Percentiles rank a stretch among this genome's conserved stretches.
phyloP scores from a whole-genome alignment of 1,139 yeast genomes.

The Candida glucosophila region DNA sequence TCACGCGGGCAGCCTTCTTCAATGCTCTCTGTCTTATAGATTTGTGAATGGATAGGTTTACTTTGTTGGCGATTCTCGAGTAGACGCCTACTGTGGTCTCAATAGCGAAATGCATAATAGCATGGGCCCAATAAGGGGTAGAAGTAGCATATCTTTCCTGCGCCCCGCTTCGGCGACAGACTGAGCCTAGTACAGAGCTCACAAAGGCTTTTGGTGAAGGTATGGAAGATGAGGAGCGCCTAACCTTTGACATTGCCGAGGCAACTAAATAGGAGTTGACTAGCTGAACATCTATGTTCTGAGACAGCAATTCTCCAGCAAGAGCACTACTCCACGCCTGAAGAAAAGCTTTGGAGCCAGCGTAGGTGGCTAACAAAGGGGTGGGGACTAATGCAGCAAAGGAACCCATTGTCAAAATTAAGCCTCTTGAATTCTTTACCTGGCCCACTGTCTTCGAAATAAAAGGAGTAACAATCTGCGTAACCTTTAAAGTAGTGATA shows the following conservation, averaged over 20 bases:
- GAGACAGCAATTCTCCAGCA: slow-evolving; percentile 70
- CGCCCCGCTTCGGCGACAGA: slow-evolving; percentile 87
- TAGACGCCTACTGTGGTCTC: slow-evolving; percentile 77
- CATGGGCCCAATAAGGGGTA: slow-evolving; percentile 95
- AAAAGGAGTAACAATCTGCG: slow-evolving; percentile 66
- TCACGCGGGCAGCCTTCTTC: slow-evolving; percentile 49
- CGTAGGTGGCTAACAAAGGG: slow-evolving; percentile 84
- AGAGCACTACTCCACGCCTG: slow-evolving; percentile 89
- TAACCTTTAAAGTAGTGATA: slow-evolving; percentile 73
- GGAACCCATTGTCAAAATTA: slow-evolving; percentile 91
- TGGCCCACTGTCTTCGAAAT: slow-evolving; percentile 45
- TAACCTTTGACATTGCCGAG: slow-evolving; percentile 91
- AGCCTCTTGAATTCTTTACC: slow-evolving; percentile 43
- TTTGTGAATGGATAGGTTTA: slow-evolving; percentile 72
- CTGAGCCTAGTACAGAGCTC: slow-evolving; percentile 49
- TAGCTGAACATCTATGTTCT: slow-evolving; percentile 76
- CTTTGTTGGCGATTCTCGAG: slow-evolving; percentile 55
- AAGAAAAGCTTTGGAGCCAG: slow-evolving; percentile 93
- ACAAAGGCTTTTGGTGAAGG: slow-evolving; percentile 85
- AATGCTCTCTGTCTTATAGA: slow-evolving; percentile 76
- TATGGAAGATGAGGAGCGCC: slow-evolving; percentile 62
- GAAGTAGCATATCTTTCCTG: slow-evolving; percentile 80
- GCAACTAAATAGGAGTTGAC: slow-evolving; percentile 88
- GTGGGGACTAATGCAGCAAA: slow-evolving; percentile 93
- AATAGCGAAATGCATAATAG: slow-evolving; percentile 79